A percentile compares a stretch with the other conserved stretches of the same genome.
Evolutionary conservation across 257 asterid species (phyloP).

Genomic region (Lithospermum erythrorhizon): DNA sequence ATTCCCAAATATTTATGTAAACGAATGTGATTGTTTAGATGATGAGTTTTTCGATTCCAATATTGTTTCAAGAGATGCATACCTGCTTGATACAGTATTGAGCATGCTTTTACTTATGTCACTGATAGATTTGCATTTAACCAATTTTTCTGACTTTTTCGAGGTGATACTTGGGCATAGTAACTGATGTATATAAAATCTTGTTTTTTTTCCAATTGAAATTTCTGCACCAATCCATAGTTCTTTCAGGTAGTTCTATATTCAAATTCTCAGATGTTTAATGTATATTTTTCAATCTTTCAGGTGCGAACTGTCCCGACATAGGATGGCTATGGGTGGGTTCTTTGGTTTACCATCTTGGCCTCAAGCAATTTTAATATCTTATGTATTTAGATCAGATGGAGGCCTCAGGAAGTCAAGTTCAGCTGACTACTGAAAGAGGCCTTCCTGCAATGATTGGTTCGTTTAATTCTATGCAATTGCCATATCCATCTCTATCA

Average conservation of each 20-base stretch:
- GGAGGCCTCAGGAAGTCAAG: constrained; percentile 98
- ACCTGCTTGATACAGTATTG: not conserved
- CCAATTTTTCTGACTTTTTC: not conserved
- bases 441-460: constrained; percentile 98
- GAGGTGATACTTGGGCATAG: not conserved
- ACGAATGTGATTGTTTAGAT: too few species aligned
- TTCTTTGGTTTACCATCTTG: too few species aligned
- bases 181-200: too few species aligned
- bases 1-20: too few species aligned
- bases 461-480: constrained; percentile 76
- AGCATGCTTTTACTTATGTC: not conserved
- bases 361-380: constrained; percentile 63
- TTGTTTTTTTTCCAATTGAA: not conserved
- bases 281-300: constrained; percentile 15
- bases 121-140: not conserved
- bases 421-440: constrained; percentile 93
- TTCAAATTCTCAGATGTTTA: not conserved
- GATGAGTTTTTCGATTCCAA: too few species aligned
- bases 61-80: not conserved
- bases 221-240: not conserved
- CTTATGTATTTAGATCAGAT: too few species aligned
- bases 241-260: not conserved
- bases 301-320: constrained; percentile 86
- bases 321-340: constrained; percentile 98
- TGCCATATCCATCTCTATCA: constrained; percentile 90